These are phyloP conservation scores for Acacia pycnantha DNA, from an alignment of 331 rosid species.

Conservation along the genomic window DNA sequence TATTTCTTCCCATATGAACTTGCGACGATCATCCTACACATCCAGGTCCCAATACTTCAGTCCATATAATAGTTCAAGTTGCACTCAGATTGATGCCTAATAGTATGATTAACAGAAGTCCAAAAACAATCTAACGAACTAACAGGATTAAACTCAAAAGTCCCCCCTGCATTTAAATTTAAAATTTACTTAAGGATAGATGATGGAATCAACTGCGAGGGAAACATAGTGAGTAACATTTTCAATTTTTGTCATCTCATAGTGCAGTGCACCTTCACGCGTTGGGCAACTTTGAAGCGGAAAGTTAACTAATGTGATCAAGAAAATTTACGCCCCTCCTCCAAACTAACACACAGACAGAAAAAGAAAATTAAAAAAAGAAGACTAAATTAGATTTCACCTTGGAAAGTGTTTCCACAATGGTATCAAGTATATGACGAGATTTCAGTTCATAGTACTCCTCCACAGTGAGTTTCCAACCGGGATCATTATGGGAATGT, in stretches of 20 bases:
- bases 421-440: slow-evolving; percentile 80
- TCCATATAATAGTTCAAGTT: slow-evolving; percentile 21
- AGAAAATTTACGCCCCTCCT: slow-evolving; percentile 1
- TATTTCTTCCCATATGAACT: slow-evolving; percentile 99
- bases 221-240: background rate
- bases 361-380: background rate
- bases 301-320: slow-evolving; percentile 1
- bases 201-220: background rate
- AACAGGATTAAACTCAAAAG: background rate
- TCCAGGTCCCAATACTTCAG: slow-evolving; percentile 25
- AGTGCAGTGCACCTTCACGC: background rate
- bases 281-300: background rate
- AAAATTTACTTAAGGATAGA: background rate
- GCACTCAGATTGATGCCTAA: slow-evolving; percentile 1
- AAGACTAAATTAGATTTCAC: slow-evolving; percentile 22
- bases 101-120: slow-evolving; percentile 5
- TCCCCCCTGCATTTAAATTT: background rate
- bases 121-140: background rate
- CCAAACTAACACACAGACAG: background rate
- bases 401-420: slow-evolving; percentile 78
- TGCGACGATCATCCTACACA: slow-evolving; percentile 78
- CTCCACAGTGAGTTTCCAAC: slow-evolving; percentile 91
- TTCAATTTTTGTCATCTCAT: slow-evolving; percentile 1
- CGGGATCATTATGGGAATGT: slow-evolving; percentile 98
- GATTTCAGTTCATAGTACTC: slow-evolving; percentile 85